A percentile compares a stretch with the other conserved stretches of the same genome.
Evolutionary conservation across 768 basidiomycete species (phyloP).

Genomic region (Pleurotus pulmonarius): DNA sequence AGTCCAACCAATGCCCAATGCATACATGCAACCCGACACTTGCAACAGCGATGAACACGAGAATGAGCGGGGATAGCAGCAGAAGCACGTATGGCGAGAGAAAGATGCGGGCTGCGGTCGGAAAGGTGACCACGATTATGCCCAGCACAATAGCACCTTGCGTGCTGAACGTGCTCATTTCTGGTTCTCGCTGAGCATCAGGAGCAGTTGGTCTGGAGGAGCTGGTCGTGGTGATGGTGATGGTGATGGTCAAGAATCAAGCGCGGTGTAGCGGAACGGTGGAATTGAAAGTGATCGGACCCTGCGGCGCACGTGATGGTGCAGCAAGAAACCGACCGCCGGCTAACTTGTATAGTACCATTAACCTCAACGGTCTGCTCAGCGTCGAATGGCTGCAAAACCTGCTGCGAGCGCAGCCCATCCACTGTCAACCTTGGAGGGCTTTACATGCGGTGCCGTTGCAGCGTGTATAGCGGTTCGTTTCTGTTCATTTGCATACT

Average conservation of each 20-base stretch:
- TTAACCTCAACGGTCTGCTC: no score
- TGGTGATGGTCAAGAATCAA: no score
- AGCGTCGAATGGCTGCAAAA: constrained; percentile 10
- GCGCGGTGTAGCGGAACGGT: neutral
- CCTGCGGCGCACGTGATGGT: neutral
- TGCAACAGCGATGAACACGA: constrained; percentile 42
- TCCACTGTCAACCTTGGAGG: constrained; percentile 64
- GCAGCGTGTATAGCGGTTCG: constrained; percentile 90
- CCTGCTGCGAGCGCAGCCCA: constrained; percentile 14
- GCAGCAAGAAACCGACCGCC: neutral
- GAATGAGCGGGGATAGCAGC: constrained; percentile 58
- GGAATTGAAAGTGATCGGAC: neutral
- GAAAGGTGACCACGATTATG: constrained; percentile 53
- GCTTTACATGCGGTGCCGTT: constrained; percentile 85
- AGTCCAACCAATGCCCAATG: constrained; percentile 58
- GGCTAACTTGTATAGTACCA: neutral
- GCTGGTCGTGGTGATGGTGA: no score
- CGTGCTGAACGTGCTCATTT: constrained; percentile 39
- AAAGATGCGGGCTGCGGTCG: constrained; percentile 48
- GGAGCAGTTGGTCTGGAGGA: neutral
- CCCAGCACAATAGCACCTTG: constrained; percentile 55
- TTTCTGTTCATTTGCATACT: constrained; percentile 15
- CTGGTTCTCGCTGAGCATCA: neutral
- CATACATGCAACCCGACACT: constrained; percentile 54
- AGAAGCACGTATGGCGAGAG: constrained; percentile 66